Base-by-base conservation (phyloP, 73 alveolate species). In the Paraurostyla sp. region DNA sequence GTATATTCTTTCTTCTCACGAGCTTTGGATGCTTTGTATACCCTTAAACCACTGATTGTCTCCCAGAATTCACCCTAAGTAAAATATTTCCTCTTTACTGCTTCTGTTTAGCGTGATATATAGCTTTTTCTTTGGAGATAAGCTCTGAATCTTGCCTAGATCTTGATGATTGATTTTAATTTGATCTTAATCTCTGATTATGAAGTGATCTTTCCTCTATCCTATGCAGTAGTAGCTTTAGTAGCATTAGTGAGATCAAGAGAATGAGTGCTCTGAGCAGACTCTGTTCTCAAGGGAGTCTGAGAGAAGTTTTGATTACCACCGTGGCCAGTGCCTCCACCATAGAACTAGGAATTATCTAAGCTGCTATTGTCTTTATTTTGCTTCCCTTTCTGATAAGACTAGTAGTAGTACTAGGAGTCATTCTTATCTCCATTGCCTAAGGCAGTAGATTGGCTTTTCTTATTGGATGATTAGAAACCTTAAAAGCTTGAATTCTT, bases 71-170 rank as follows among this genome's bases (percentile, higher is more conserved):
- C 91, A 3, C 9, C 33, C 22, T 3, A 13, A 0, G 82, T 35
- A 49, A 81, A 52, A 40, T 81, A 56, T 22, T 81, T 81, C 36
- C 78, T 49, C 32, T 54, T 43, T 29, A 73, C 86, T n/a, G 52
- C 35, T 73, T 78, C 89, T 2, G 78, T 52, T 51, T 78, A 40
- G 27, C 58, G 9, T 4, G 41, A 51, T 25, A 51, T 23, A 41
- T 42, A 78, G 11, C 7, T 3, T 22, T 38, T 50, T 38, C 78
- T 78, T n/a, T 4, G 9, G 4, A 25, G 6, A 36, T 33, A 78
- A 7, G 80, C 58, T 54, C 89, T 49, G 22, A 43, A n/a, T 22
- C 36, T 32, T 0, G 89, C 56, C 35, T 78, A 38, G 4, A 78
- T 78, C 62, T 78, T 78, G 20, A 78, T 52, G 6, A 54, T 35